Evolutionary conservation across 73 alveolate species (phyloP), one percentile per base, ranked within the genome.

Genomic region (Paramecium primaurelia): DNA sequence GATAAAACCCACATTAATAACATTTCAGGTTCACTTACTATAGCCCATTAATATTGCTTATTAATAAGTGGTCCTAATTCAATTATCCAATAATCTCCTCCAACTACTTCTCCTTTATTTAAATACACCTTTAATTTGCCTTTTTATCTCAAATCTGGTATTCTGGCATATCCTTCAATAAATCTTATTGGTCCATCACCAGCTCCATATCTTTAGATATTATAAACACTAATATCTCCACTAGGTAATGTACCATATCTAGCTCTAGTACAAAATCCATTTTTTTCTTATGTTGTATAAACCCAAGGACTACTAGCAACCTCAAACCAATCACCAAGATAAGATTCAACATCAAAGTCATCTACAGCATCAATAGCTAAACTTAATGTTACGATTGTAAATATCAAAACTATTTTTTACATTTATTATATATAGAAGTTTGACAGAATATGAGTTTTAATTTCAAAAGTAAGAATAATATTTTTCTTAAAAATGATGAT

Each of bases 241-340:
- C 34, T 80, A 10, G 71, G 20, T 34, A 32, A 32, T 0, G 16
- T 36, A 26, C 77, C 91, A 47, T 80, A 80, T 36, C 91, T 80
- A 20, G 91, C 91, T 44, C 91, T 40, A 11, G 14, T 44, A 42
- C 91, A 40, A 22, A 25, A 45, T 45, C 91, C 91, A 45, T 26
- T 26, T 80, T 44, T 80, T 58, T 80, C 91, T 8, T 45, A 80
- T 6, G 91, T 80, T 22, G 47, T 26, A 47, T 80, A 77, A 20
- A 80, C 91, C 47, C 47, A 25, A 12, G 91, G 91, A 49, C 91
- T 80, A 45, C 91, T 80, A 26, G 91, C 91, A 6, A 80, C 91
- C 16, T 80, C 91, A 80, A 26, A 80, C 91, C 91, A 80, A 80
- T 80, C 91, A 2, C 91, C 91, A 8, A 80, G 49, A 80, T 80